phyloP scores from a whole-genome alignment of 495 filamentous ascomycete genomes.

The Xylaria palmicola region DNA sequence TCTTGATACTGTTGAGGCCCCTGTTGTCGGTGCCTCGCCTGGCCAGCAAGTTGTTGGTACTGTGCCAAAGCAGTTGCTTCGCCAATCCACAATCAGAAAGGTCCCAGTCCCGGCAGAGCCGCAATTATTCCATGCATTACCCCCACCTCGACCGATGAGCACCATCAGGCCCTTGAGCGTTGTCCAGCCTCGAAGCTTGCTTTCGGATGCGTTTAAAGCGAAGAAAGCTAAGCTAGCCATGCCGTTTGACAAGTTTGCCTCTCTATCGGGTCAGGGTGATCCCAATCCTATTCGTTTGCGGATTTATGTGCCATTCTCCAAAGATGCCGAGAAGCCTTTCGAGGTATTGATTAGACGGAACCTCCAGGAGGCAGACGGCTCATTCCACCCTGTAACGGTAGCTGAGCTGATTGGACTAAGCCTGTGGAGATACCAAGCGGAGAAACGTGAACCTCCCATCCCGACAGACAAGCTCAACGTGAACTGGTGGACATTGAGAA shows the following conservation, averaged over 20 bases:
- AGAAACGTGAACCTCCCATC: constrained; percentile 71
- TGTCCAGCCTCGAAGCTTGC: constrained; percentile 72
- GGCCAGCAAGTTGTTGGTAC: constrained; percentile 52
- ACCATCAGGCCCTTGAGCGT: constrained; percentile 78
- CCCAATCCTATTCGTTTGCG: constrained; percentile 78
- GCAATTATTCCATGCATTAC: constrained; percentile 69
- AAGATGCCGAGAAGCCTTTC: constrained; percentile 63
- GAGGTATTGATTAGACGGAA: constrained; percentile 76
- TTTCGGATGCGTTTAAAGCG: constrained; percentile 67
- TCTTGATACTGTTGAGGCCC: constrained; percentile 48
- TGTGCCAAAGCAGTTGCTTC: constrained; percentile 51
- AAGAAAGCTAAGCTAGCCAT: constrained; percentile 76
- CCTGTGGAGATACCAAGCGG: constrained; percentile 83
- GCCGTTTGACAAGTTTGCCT: constrained; percentile 80
- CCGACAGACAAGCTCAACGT: constrained; percentile 71
- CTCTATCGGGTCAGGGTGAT: constrained; percentile 83
- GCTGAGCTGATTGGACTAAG: constrained; percentile 87
- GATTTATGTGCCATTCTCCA: constrained; percentile 84
- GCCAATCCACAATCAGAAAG: constrained; percentile 47
- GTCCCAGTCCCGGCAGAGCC: constrained; percentile 50
- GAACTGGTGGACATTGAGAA: constrained; percentile 87
- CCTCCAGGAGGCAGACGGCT: constrained; percentile 67
- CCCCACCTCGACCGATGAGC: constrained; percentile 89
- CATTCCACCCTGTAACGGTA: constrained; percentile 69
- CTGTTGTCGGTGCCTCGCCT: constrained; percentile 46